Percentiles rank a stretch among this genome's conserved stretches.
Conservation (phyloP, 805 yeast genomes). For the Metschnikowia amazonensis region DNA sequence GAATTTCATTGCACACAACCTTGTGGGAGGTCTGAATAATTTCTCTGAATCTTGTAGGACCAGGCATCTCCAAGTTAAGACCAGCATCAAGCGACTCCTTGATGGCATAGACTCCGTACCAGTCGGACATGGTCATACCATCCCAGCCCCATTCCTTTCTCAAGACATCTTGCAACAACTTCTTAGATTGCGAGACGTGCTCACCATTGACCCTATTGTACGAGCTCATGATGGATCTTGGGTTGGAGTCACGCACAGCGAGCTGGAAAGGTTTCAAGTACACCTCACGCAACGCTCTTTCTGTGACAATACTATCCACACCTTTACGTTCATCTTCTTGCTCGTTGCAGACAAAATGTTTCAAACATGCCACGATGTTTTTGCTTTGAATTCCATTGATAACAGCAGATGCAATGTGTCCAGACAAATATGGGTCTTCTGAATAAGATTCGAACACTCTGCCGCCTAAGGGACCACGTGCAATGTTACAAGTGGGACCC, state of each 20-base stretch:
- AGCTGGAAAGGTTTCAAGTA: conserved; percentile 62
- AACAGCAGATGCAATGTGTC: conserved; percentile 46
- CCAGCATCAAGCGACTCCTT: conserved; percentile 50
- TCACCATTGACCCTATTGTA: conserved; percentile 62
- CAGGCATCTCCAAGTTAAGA: conserved; percentile 66
- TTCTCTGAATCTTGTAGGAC: conserved; percentile 49
- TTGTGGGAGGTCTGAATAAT: conserved; percentile 39
- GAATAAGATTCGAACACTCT: conserved; percentile 60
- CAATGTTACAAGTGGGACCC: conserved; percentile 47
- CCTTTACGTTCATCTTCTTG: conserved; percentile 52
- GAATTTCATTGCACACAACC: conserved; percentile 40
- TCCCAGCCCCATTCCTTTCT: conserved; percentile 55
- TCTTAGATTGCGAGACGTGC: conserved; percentile 48
- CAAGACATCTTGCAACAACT: conserved; percentile 43
- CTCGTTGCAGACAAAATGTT: conserved; percentile 63
- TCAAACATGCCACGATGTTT: conserved; percentile 52
- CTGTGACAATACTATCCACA: conserved; percentile 48
- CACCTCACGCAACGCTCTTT: conserved; percentile 62
- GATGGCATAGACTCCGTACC: conserved; percentile 56
- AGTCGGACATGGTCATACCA: conserved; percentile 59
- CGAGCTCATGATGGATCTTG: conserved; percentile 56
- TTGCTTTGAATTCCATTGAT: conserved; percentile 53
- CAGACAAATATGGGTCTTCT: conserved; percentile 54
- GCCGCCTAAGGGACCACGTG: conserved; percentile 57
- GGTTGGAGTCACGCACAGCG: conserved; percentile 50